phyloP scores from a whole-genome alignment of 805 yeast genomes.

The Zygosaccharomyces siamensis region DNA sequence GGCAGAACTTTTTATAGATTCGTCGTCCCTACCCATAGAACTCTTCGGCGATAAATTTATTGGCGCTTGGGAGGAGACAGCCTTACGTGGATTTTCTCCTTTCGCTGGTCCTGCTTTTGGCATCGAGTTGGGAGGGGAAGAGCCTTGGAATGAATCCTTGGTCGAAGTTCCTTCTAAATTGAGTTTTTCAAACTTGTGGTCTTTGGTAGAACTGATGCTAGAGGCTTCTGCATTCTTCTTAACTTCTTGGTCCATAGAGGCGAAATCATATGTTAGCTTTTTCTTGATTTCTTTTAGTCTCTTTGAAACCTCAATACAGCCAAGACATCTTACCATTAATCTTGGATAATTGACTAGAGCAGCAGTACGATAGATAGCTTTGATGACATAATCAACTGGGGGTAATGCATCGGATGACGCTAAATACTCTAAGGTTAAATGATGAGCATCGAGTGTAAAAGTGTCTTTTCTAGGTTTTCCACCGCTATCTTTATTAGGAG shows the following conservation, averaged over 20 bases:
- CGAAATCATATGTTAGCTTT: constrained; percentile 14
- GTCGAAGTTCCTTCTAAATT: neutral
- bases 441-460: constrained; percentile 11
- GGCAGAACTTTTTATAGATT: neutral
- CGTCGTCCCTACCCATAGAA: constrained; percentile 13
- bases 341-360: constrained; percentile 60
- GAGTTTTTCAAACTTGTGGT: constrained; percentile 2
- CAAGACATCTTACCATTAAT: constrained; percentile 41
- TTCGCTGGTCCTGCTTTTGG: constrained; percentile 3
- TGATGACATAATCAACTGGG: constrained; percentile 52
- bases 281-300: constrained; percentile 21
- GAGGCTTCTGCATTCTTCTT: neutral
- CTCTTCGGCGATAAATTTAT: constrained; percentile 20
- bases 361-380: constrained; percentile 57
- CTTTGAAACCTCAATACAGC: constrained; percentile 31
- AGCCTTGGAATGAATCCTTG: constrained; percentile 1
- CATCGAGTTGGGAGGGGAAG: neutral
- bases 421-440: constrained; percentile 48
- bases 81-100: constrained; percentile 9
- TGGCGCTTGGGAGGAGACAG: constrained; percentile 8
- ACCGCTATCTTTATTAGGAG: neutral
- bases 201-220: neutral
- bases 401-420: constrained; percentile 52
- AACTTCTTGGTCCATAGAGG: constrained; percentile 11
- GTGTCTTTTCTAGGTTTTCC: constrained; percentile 12